Evolutionary conservation across 192 early-diverging fungal species (phyloP).

Genomic region (Coemansia sp.): DNA sequence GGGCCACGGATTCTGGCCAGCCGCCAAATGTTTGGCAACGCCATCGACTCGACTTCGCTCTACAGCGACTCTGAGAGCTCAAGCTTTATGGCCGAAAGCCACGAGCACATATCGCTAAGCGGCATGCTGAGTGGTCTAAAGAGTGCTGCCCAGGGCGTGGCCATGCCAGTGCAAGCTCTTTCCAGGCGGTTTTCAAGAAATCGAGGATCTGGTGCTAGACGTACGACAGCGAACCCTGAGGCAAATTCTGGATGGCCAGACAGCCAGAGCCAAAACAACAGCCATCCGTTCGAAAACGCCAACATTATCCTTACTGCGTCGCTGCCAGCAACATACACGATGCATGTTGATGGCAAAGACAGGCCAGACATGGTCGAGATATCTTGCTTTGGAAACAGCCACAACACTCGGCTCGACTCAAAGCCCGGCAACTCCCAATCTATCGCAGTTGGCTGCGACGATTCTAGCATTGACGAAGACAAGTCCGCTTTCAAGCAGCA

Average conservation of each 20-base stretch:
- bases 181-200: constrained; percentile 8
- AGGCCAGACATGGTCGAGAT: constrained; percentile 8
- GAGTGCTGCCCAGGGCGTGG: background rate
- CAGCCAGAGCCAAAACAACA: background rate
- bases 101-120: constrained; percentile 21
- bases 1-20: constrained; percentile 29
- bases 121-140: constrained; percentile 4
- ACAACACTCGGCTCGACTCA: constrained; percentile 6
- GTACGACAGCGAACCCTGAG: background rate
- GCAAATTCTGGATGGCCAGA: background rate
- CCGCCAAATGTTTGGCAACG: constrained; percentile 17
- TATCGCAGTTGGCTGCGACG: background rate
- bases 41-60: constrained; percentile 8
- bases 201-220: background rate
- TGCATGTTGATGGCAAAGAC: constrained; percentile 6
- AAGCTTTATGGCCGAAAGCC: constrained; percentile 49
- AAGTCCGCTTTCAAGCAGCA: background rate
- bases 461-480: background rate
- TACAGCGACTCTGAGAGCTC: constrained; percentile 32
- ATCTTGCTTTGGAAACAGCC: background rate
- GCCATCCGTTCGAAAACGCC: constrained; percentile 15
- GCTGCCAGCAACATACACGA: constrained; percentile 13
- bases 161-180: constrained; percentile 9
- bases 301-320: constrained; percentile 16
- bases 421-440: background rate